phyloP scores from a whole-genome alignment of 305 asterid species.

The Lippia alba region DNA sequence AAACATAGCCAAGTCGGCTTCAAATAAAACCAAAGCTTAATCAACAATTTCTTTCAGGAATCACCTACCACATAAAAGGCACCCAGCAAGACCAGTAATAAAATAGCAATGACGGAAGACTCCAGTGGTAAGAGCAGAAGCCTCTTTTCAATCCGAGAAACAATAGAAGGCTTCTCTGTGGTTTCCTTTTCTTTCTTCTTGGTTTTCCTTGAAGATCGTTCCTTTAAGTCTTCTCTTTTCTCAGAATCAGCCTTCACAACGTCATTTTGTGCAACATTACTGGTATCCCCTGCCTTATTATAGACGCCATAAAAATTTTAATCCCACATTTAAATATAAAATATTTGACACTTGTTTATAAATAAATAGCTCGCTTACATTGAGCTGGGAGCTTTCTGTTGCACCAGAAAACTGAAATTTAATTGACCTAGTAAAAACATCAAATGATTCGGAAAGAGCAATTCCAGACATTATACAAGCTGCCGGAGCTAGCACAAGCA shows the following conservation, averaged over 20 bases:
- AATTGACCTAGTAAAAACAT: constrained; percentile 80
- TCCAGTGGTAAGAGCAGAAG: constrained; percentile 79
- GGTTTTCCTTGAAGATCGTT: constrained; percentile 69
- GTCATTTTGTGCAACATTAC: constrained; percentile 51
- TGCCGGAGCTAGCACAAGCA: constrained; percentile 99
- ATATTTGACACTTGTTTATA: constrained; percentile 6
- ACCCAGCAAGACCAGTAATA: constrained; percentile 82
- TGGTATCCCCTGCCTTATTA: constrained; percentile 73
- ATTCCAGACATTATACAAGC: constrained; percentile 99
- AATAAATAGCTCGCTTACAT: constrained; percentile 53
- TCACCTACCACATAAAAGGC: constrained; percentile 92
- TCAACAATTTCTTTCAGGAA: constrained; percentile 19
- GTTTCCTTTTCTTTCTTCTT: constrained; percentile 82
- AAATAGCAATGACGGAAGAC: constrained; percentile 72
- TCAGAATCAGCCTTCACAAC: constrained; percentile 62
- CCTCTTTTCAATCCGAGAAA: constrained; percentile 57
- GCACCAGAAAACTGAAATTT: constrained; percentile 64
- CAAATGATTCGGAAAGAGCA: constrained; percentile 96
- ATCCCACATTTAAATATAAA: constrained; percentile 27
- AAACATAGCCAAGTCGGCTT: neutral
- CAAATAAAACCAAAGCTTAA: constrained; percentile 16
- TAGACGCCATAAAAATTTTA: constrained; percentile 40
- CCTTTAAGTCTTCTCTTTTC: constrained; percentile 75
- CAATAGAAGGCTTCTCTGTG: constrained; percentile 54
- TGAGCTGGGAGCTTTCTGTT: constrained; percentile 42